These are phyloP conservation scores for Metschnikowia anglica DNA, from an alignment of 805 yeast species.

Conservation along the genomic window DNA sequence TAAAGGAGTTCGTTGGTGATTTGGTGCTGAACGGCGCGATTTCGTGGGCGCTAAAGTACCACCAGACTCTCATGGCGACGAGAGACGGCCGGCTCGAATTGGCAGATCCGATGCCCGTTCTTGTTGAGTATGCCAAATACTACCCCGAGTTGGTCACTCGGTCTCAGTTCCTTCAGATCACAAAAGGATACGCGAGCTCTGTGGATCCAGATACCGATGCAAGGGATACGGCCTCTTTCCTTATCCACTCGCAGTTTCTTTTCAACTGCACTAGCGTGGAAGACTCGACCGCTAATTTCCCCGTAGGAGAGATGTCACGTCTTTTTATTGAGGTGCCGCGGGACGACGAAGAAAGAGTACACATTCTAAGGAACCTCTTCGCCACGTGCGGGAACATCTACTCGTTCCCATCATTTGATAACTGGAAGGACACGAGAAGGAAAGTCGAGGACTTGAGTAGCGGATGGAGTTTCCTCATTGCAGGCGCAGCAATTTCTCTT, in stretches of 20 bases:
- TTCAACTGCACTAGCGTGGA: conserved; percentile 25
- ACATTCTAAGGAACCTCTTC: conserved; percentile 27
- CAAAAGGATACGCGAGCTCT: background rate
- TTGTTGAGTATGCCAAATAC: conserved; percentile 8
- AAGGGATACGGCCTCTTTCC: conserved; percentile 1
- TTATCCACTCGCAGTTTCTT: conserved; percentile 14
- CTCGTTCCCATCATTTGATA: conserved; percentile 31
- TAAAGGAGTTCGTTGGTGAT: conserved; percentile 19
- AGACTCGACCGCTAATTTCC: conserved; percentile 6
- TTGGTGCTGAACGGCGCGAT: conserved; percentile 4
- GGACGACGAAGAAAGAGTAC: conserved; percentile 1
- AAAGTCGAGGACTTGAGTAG: conserved; percentile 15
- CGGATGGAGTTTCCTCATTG: background rate
- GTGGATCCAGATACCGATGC: background rate
- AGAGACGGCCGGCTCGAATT: conserved; percentile 5
- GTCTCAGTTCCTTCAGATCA: background rate
- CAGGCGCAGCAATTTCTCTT: conserved; percentile 26
- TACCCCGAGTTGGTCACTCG: conserved; percentile 7
- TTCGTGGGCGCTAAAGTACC: conserved; percentile 11
- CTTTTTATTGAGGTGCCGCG: conserved; percentile 6
- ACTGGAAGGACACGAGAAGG: conserved; percentile 20
- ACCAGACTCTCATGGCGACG: conserved; percentile 6
- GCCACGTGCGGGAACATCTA: conserved; percentile 36
- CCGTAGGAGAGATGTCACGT: conserved; percentile 1
- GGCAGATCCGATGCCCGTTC: conserved; percentile 10